A percentile compares a stretch with the other conserved stretches of the same genome.
Conservation (phyloP, 2,329 filamentous ascomycete species). For the Calonectria ilicicola region DNA sequence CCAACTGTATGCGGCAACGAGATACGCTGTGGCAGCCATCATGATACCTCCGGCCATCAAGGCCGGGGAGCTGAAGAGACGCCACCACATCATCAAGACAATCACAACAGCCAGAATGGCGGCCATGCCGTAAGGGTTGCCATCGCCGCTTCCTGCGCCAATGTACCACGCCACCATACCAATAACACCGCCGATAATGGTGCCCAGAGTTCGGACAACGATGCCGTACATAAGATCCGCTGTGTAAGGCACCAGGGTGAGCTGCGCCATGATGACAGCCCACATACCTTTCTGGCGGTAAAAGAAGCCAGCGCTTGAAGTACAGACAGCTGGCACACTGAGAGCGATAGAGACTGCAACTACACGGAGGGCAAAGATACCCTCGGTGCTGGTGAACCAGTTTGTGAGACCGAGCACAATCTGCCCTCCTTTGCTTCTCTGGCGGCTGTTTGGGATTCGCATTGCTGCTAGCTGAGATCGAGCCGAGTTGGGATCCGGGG, state of each 20-base stretch:
- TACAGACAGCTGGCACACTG: constrained; percentile 16
- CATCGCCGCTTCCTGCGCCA: constrained; percentile 18
- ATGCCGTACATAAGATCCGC: constrained; percentile 33
- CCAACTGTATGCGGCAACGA: constrained; percentile 35
- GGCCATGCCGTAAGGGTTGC: constrained; percentile 30
- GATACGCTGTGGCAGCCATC: constrained; percentile 35
- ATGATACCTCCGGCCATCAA: constrained; percentile 33
- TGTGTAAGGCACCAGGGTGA: constrained; percentile 34
- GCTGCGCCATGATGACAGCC: constrained; percentile 38
- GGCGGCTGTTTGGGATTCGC: constrained; percentile 21
- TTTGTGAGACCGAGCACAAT: not conserved
- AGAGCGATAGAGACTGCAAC: constrained; percentile 14
- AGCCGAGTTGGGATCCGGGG: constrained; percentile 1
- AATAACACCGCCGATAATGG: constrained; percentile 14
- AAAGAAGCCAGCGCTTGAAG: constrained; percentile 30
- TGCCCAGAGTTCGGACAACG: constrained; percentile 14
- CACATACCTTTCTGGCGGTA: constrained; percentile 35
- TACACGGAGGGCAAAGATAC: constrained; percentile 12
- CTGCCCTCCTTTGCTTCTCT: constrained; percentile 2
- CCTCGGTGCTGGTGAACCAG: constrained; percentile 12
- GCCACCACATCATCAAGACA: constrained; percentile 36
- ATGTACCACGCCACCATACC: constrained; percentile 24
- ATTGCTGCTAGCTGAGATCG: constrained; percentile 11
- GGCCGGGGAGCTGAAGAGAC: constrained; percentile 32
- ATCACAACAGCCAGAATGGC: constrained; percentile 34